phyloP scores from a whole-genome alignment of 345 rosid genomes.

The Acer negundo region DNA sequence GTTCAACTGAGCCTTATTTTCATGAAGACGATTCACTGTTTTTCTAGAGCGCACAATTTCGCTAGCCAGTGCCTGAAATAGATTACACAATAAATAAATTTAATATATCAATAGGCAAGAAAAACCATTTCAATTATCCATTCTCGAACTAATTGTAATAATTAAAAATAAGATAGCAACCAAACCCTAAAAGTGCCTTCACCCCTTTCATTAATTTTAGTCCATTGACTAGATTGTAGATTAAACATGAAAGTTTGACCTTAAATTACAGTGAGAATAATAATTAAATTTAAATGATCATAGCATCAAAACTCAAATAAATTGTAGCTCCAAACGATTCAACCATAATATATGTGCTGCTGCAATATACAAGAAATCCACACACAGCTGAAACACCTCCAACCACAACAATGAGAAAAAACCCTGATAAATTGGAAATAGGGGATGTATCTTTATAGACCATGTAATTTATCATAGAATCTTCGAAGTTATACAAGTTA shows the following conservation, averaged over 20 bases:
- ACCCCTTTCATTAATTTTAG: no score
- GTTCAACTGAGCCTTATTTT: constrained; percentile 93
- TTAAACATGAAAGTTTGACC: no score
- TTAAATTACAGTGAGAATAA: neutral
- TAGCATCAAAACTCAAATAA: neutral
- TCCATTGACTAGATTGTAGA: no score
- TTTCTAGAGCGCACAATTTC: constrained; percentile 78
- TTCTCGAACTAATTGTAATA: no score
- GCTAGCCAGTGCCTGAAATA: constrained; percentile 77
- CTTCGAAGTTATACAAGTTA: neutral
- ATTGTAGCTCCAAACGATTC: neutral
- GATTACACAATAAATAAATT: constrained; percentile 4
- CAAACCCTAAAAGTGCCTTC: no score
- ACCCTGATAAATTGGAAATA: neutral
- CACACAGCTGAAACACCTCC: neutral
- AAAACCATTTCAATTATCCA: neutral
- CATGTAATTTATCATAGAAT: neutral
- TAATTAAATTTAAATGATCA: neutral
- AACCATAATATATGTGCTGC: neutral
- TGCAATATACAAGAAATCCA: neutral
- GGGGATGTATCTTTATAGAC: neutral
- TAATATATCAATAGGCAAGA: constrained; percentile 16
- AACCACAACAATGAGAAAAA: neutral
- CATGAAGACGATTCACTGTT: constrained; percentile 81
- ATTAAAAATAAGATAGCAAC: no score